Base-by-base conservation (phyloP, 805 yeast species). In the Ogataea minuta region DNA sequence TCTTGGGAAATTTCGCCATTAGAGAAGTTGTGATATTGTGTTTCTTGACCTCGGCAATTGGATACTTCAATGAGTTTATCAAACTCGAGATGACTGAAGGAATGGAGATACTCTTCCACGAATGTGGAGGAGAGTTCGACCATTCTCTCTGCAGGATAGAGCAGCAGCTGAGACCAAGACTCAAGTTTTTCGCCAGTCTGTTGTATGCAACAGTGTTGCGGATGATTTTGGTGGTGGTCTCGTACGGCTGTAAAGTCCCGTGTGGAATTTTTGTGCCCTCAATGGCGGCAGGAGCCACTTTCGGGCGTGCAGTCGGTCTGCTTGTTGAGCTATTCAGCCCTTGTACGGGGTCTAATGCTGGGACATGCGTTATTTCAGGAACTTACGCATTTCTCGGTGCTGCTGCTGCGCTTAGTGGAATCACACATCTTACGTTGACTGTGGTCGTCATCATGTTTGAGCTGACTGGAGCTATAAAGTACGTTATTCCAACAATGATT, bases 221-320 rank as follows among this genome's bases (percentile, higher is more conserved):
- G 40, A 77, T 81, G 66, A 47, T 72, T 0, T 70, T 93, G 34
- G 86, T 93, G 19, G 75, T 89, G 19, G 70, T 93, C 11, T 84
- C 98, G 0, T 93, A 95, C 59, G 96, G 96, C 2, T 81, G 89
- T 46, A 88, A 84, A 62, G 90, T 91, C 0, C 99, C 99, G 0
- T 95, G 97, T n/a, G 99, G 99, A 11, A 87, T 91, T 5, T 84
- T 93, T 63, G 95, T 93, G 38, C 99, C 99, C 2, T 85, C 96
- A 2, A 87, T 93, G 95, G 90, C 96, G 0, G 84, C 89, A 1
- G 99, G 99, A 15, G 97, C 98, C 0, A 78, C 95, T 0, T 84
- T 87, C 62, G 99, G 99, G 6, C 72, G 97, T 36, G 83, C 90
- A 0, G 53, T 93, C 9, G 97, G 99, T 4, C 65, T 88, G 7